Evolutionary conservation across 2,329 filamentous ascomycete genomes (phyloP).

Genomic region (Paecilomyces niveus): DNA sequence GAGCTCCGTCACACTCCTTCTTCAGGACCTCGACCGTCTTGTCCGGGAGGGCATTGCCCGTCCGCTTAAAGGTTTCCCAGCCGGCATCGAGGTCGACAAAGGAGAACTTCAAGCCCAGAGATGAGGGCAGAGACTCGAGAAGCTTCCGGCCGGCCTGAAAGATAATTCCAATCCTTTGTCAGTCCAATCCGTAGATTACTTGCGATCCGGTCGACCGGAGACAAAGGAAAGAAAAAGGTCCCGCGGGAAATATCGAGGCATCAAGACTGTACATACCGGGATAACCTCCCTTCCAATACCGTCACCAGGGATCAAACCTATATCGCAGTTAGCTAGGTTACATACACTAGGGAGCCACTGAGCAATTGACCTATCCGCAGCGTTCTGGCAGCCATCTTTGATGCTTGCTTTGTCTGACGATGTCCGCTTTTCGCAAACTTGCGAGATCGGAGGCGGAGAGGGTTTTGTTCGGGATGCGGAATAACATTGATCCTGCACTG

Average conservation of each 20-base stretch:
- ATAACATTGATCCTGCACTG: neutral
- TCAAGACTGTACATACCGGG: conserved; percentile 49
- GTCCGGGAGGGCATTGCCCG: conserved; percentile 80
- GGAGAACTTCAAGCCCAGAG: conserved; percentile 85
- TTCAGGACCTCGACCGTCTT: conserved; percentile 83
- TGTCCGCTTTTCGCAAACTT: conserved; percentile 21
- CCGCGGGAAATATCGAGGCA: conserved; percentile 2
- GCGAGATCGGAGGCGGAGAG: neutral
- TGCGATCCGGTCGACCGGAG: neutral
- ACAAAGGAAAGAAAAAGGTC: conserved; percentile 1
- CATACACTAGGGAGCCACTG: neutral
- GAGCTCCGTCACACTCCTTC: conserved; percentile 86
- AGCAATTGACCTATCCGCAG: conserved; percentile 58
- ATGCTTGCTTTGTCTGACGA: neutral
- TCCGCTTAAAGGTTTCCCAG: conserved; percentile 87
- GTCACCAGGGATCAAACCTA: conserved; percentile 94
- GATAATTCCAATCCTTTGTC: conserved; percentile 5
- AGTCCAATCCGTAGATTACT: neutral
- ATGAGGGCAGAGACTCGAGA: conserved; percentile 86
- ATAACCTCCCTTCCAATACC: conserved; percentile 99
- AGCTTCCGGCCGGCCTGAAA: conserved; percentile 67
- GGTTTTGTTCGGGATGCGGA: conserved; percentile 11
- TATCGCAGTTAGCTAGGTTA: neutral
- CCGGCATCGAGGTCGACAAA: conserved; percentile 91
- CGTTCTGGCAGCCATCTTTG: conserved; percentile 52